These are phyloP conservation scores for Nannochloropsis salina DNA, from an alignment of 108 stramenopile species.

Conservation along the genomic window DNA sequence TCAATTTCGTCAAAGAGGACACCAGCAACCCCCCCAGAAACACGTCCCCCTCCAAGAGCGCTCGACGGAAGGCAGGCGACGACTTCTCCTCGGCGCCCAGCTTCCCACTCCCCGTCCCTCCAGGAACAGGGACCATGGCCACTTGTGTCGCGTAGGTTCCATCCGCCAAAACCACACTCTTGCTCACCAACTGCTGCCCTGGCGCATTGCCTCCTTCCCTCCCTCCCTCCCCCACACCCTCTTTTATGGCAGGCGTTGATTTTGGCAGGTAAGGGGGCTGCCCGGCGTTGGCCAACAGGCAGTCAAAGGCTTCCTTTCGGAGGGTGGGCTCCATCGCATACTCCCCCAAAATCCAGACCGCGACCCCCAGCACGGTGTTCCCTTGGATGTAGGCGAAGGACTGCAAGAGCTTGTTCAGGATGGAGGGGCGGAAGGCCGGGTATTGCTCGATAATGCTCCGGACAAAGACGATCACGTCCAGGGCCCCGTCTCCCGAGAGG, in stretches of 20 bases:
- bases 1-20: constrained; percentile 82
- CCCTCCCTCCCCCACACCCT: not conserved
- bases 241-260: not conserved
- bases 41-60: constrained; percentile 83
- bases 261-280: constrained; percentile 63
- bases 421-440: constrained; percentile 69
- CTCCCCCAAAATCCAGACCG: constrained; percentile 98
- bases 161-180: constrained; percentile 93
- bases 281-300: constrained; percentile 66
- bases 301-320: constrained; percentile 62
- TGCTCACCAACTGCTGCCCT: constrained; percentile 55
- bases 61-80: constrained; percentile 68
- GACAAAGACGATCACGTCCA: constrained; percentile 92
- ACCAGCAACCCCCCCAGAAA: constrained; percentile 83
- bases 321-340: constrained; percentile 64
- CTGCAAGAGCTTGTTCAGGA: constrained; percentile 79
- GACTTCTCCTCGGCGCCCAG: constrained; percentile 39
- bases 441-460: constrained; percentile 92
- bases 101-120: not conserved
- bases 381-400: constrained; percentile 72
- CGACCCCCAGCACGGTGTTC: constrained; percentile 82
- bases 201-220: constrained; percentile 12
- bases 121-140: constrained; percentile 44
- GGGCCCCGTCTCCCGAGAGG: constrained; percentile 71
- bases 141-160: constrained; percentile 97